Evolutionary conservation across 176 grass and related monocot genomes (phyloP).

Genomic region (Saccharum officinarum): DNA sequence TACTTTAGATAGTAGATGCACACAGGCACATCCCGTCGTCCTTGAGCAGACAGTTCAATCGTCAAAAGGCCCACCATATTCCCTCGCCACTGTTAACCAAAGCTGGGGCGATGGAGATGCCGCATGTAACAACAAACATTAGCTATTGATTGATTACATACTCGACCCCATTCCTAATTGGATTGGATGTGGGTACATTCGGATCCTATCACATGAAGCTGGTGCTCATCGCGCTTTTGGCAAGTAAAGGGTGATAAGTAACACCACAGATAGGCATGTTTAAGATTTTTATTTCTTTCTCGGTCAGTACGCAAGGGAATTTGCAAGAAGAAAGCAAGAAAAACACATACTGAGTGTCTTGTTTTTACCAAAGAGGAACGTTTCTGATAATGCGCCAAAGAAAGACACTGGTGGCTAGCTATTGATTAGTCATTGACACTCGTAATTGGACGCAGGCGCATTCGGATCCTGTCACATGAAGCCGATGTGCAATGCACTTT

Average conservation of each 20-base stretch:
- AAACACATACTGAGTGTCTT: too few relatives aligned
- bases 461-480: conserved; percentile 19
- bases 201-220: conserved; percentile 23
- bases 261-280: neutral
- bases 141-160: neutral
- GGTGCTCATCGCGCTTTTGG: conserved; percentile 38
- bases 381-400: neutral
- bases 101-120: conserved; percentile 12
- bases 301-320: neutral
- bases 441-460: neutral
- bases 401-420: neutral
- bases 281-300: neutral
- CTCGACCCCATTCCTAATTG: neutral
- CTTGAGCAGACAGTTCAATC: neutral
- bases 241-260: conserved; percentile 6
- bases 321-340: neutral
- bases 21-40: neutral
- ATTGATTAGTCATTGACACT: neutral
- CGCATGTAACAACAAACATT: conserved; percentile 27
- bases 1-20: too few relatives aligned
- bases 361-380: too few relatives aligned
- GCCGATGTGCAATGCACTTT: conserved; percentile 38
- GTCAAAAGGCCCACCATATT: conserved; percentile 21
- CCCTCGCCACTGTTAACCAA: conserved; percentile 1
- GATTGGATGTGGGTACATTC: neutral